Conservation (phyloP, 441 rosid species). For the Lepidium campestre region DNA sequence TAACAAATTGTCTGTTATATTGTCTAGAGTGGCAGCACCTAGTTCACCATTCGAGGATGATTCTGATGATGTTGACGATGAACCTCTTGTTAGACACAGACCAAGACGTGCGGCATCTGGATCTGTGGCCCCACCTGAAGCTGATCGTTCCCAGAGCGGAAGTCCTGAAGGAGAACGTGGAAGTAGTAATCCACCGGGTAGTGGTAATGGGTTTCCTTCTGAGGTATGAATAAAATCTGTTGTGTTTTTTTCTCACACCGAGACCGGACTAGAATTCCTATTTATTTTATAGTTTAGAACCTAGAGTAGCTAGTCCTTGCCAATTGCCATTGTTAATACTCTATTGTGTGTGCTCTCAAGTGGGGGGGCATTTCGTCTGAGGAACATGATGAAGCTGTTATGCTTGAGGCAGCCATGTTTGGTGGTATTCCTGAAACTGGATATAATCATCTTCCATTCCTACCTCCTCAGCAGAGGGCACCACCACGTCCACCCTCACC, state of each 20-base stretch:
- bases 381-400: constrained; percentile 99
- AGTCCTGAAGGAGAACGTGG: constrained; percentile 41
- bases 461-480: constrained; percentile 40
- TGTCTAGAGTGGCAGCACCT: constrained; percentile 53
- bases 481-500: constrained; percentile 85
- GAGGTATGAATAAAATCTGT: constrained; percentile 16
- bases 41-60: constrained; percentile 64
- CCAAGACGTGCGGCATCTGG: constrained; percentile 51
- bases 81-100: constrained; percentile 72
- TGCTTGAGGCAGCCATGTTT: constrained; percentile 99
- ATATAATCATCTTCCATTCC: constrained; percentile 32
- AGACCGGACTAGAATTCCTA: not conserved
- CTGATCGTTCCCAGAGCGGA: constrained; percentile 49
- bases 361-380: constrained; percentile 99
- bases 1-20: constrained; percentile 10
- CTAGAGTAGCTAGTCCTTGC: constrained; percentile 12
- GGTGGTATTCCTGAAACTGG: constrained; percentile 88
- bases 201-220: constrained; percentile 51
- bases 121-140: constrained; percentile 40
- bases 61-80: constrained; percentile 65
- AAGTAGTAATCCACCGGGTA: constrained; percentile 34
- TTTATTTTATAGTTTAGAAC: not conserved
- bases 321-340: not conserved
- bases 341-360: constrained; percentile 35
- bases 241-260: not conserved